These are phyloP conservation scores for Annulohypoxylon truncatum DNA, from an alignment of 2,329 filamentous ascomycete genomes.

Conservation along the genomic window DNA sequence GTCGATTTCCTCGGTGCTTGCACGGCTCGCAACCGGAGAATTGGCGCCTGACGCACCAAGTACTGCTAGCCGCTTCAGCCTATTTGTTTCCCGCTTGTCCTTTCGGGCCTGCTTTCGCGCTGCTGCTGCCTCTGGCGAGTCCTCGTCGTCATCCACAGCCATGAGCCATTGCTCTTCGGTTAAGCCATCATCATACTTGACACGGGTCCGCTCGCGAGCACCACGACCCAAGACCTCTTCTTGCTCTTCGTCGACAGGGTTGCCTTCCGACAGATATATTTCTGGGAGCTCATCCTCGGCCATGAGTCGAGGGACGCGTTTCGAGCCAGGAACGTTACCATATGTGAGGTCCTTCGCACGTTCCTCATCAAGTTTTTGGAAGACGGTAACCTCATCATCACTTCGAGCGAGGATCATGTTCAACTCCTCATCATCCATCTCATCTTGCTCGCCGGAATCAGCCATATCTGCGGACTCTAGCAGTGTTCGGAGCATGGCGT, in stretches of 20 bases:
- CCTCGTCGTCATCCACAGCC: conserved; percentile 96
- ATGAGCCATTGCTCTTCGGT: conserved; percentile 99
- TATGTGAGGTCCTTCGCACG: conserved; percentile 75
- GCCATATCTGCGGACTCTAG: conserved; percentile 83
- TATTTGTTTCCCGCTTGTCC: conserved; percentile 82
- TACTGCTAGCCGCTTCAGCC: conserved; percentile 67
- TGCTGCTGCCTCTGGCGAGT: conserved; percentile 91
- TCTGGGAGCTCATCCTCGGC: conserved; percentile 89
- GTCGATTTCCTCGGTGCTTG: conserved; percentile 84
- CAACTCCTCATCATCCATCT: conserved; percentile 98
- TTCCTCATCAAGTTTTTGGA: conserved; percentile 86
- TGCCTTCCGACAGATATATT: conserved; percentile 90
- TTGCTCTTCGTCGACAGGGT: conserved; percentile 80
- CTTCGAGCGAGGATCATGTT: conserved; percentile 93
- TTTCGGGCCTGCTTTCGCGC: conserved; percentile 88
- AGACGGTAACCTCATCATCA: conserved; percentile 80
- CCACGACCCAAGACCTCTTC: conserved; percentile 86
- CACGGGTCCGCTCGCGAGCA: conserved; percentile 91
- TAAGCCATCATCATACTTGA: conserved; percentile 95
- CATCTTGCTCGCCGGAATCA: conserved; percentile 81
- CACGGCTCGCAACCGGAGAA: conserved; percentile 82
- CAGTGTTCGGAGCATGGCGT: conserved; percentile 93
- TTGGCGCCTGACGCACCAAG: conserved; percentile 63
- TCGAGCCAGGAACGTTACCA: conserved; percentile 72
- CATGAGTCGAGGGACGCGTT: conserved; percentile 82